Evolutionary conservation across 139 green algal species (phyloP).

Genomic region (Chlamydomonas asymmetrica): DNA sequence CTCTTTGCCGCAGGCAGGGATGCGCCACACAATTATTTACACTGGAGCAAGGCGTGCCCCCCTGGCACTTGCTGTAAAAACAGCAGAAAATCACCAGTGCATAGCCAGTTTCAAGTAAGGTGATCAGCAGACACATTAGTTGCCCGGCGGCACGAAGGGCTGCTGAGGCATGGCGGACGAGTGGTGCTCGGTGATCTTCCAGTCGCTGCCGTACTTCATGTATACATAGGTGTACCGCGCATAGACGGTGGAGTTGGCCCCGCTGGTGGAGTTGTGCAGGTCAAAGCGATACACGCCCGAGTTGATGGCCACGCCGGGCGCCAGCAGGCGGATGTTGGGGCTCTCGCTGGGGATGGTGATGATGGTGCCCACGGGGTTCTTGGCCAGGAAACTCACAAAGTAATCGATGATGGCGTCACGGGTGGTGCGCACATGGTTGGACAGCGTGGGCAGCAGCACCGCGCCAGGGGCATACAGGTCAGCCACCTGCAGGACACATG

Average conservation of each 20-base stretch:
- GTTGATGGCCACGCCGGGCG: slow-evolving; percentile 15
- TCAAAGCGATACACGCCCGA: slow-evolving; percentile 7
- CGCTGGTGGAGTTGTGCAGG: not conserved
- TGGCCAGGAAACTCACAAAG: slow-evolving; percentile 13
- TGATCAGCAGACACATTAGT: too few species aligned
- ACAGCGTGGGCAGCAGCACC: slow-evolving; percentile 26
- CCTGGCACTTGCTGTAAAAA: too few species aligned
- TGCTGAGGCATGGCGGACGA: slow-evolving; percentile 4
- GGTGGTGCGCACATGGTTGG: slow-evolving; percentile 14
- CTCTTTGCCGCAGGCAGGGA: too few species aligned
- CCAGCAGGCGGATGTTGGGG: not conserved
- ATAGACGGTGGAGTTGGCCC: not conserved
- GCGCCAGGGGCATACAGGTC: slow-evolving; percentile 6
- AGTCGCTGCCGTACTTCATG: not conserved
- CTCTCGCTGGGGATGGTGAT: not conserved
- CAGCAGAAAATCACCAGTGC: too few species aligned
- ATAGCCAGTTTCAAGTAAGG: too few species aligned
- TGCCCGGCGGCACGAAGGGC: too few species aligned
- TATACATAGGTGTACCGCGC: slow-evolving; percentile 22
- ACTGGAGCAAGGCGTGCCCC: too few species aligned
- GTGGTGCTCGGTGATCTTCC: slow-evolving; percentile 18
- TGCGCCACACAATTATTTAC: too few species aligned
- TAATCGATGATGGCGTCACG: slow-evolving; percentile 2
- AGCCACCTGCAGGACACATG: not conserved
- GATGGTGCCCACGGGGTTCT: slow-evolving; percentile 9